Percentiles rank a stretch among this genome's conserved stretches.
These are phyloP conservation scores for Escallonia herrerae DNA, from an alignment of 129 eudicot species.

Conservation along the genomic window DNA sequence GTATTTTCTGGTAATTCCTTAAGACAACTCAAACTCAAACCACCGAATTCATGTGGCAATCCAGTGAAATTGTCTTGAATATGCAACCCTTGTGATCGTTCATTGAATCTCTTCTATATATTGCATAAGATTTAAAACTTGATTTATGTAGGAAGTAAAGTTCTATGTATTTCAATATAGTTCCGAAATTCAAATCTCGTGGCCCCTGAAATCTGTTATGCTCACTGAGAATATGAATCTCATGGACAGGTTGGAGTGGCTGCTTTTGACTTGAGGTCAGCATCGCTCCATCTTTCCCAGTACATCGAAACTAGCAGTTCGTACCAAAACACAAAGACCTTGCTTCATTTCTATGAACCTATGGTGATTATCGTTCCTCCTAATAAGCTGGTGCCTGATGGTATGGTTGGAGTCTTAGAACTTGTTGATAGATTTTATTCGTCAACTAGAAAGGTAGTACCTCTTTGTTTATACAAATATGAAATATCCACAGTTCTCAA, in stretches of 20 bases:
- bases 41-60: too few species aligned
- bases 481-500: conserved; percentile 5
- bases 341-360: conserved; percentile 88
- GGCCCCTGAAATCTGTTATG: too few species aligned
- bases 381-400: conserved; percentile 75
- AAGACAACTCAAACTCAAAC: too few species aligned
- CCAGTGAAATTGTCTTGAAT: too few species aligned
- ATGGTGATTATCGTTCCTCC: conserved; percentile 79
- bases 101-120: too few species aligned
- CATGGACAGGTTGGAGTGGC: conserved; percentile 87
- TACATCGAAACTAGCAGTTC: conserved; percentile 94
- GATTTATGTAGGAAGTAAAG: too few species aligned
- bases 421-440: conserved; percentile 74
- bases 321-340: conserved; percentile 84
- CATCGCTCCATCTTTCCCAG: conserved; percentile 91
- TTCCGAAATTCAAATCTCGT: too few species aligned
- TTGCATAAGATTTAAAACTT: too few species aligned
- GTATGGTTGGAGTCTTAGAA: conserved; percentile 88
- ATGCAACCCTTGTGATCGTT: too few species aligned
- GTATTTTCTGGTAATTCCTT: too few species aligned
- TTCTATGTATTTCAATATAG: too few species aligned
- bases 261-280: conserved; percentile 92
- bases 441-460: conserved; percentile 58
- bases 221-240: background rate
- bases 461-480: background rate